Evolutionary conservation across 2,329 filamentous ascomycete genomes (phyloP).

Genomic region (Clarireedia paspali): DNA sequence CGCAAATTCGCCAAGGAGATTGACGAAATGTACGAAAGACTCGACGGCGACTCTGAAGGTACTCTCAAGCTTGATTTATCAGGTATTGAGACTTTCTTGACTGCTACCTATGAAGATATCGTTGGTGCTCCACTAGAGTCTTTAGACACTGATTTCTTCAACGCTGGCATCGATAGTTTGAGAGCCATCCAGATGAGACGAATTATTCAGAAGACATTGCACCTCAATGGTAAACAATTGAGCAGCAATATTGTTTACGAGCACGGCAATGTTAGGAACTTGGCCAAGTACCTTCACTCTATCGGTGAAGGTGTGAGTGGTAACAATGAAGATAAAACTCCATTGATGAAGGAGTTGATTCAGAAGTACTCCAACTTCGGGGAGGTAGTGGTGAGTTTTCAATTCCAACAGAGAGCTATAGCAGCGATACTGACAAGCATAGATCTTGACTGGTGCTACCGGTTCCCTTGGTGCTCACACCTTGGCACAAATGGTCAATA

Average conservation of each 20-base stretch:
- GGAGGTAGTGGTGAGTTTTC: conserved; percentile 4
- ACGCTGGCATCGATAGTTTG: conserved; percentile 48
- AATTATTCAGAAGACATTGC: conserved; percentile 42
- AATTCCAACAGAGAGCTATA: background rate
- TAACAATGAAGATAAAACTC: conserved; percentile 26
- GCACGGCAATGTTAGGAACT: conserved; percentile 38
- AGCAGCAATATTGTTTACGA: conserved; percentile 54
- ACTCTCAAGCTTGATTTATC: conserved; percentile 17
- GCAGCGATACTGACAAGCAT: conserved; percentile 5
- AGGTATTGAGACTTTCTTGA: conserved; percentile 29
- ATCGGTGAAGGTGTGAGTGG: conserved; percentile 32
- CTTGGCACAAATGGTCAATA: conserved; percentile 47
- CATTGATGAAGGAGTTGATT: conserved; percentile 40
- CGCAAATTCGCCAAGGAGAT: conserved; percentile 38
- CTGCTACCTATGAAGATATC: conserved; percentile 11
- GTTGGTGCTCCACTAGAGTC: conserved; percentile 9
- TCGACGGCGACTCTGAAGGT: conserved; percentile 21
- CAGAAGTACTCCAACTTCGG: conserved; percentile 35
- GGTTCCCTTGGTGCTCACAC: conserved; percentile 58
- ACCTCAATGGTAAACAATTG: conserved; percentile 39
- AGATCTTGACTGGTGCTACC: conserved; percentile 55
- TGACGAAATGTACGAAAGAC: conserved; percentile 32
- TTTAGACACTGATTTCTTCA: conserved; percentile 49
- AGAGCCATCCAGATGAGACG: conserved; percentile 49
- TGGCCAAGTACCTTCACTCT: conserved; percentile 38